Base-by-base conservation (phyloP, 2,329 filamentous ascomycete genomes). In the Monilinia fructigena region DNA sequence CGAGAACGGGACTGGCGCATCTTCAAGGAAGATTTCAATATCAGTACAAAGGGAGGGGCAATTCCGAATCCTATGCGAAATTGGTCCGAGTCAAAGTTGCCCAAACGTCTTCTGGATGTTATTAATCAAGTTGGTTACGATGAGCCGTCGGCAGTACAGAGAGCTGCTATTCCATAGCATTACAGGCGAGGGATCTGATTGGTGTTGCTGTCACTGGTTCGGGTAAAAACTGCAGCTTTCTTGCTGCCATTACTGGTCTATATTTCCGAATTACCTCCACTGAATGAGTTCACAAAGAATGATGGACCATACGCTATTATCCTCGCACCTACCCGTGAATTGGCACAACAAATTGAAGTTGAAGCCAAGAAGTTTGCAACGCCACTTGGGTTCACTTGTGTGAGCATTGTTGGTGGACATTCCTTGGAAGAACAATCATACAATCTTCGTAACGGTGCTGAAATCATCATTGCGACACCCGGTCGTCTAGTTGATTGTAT, bases 11-110 rank as follows among this genome's bases (percentile, higher is more conserved):
- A 99, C 79, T 99, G 95, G 95, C 91, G 95, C 76, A 98, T 99
- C 73, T 97, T 99, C 87, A 99, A 98, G 80, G 95, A 98, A 78
- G 93, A 99, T 78, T 98, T 97, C 80, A 96, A 95, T 73, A 99
- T 99, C 76, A 85, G 89, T 52, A 97, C 93, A 11, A 98, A 97
- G 78, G 95, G 95, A 67, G 94, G 94, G 54, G 84, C 85, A 35
- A 92, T 98, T 66, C 95, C 95, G 0, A 94, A 98, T 74, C 95
- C 95, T 0, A 98, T 99, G 93, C 92, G 95, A 60, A 92, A 84
- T 72, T 99, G 95, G 95, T 76, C 85, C 56, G 95, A 99, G 78
- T 96, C 93, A 4, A 84, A 83, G 7, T 82, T 99, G 50, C 93
- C 95, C 3, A 83, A 85, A 68, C 84, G 87, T 1, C 79, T 99